phyloP scores from a whole-genome alignment of 768 basidiomycete species.

The Peribolospora baueri region DNA sequence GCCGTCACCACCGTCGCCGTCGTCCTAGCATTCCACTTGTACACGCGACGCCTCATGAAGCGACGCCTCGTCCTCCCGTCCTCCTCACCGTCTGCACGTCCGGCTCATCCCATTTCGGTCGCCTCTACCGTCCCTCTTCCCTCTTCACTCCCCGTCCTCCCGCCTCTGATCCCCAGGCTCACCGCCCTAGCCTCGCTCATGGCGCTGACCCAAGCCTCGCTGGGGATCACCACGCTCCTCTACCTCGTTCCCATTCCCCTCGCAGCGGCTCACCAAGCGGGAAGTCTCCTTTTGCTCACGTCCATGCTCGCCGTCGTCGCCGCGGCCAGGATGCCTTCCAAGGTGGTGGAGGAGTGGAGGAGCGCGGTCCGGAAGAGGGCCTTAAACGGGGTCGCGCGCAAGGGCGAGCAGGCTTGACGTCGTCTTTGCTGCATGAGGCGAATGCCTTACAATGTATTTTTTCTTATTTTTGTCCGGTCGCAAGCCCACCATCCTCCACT shows the following conservation, averaged over 20 bases:
- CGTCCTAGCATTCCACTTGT: constrained; percentile 37
- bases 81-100: constrained; percentile 6
- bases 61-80: not conserved
- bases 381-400: too few relatives aligned
- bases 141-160: constrained; percentile 1
- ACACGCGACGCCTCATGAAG: constrained; percentile 19
- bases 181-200: constrained; percentile 19
- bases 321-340: constrained; percentile 37
- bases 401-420: too few relatives aligned
- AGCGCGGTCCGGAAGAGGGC: too few relatives aligned
- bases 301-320: constrained; percentile 54
- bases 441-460: too few relatives aligned
- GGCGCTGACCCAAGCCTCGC: constrained; percentile 38
- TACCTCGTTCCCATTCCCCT: constrained; percentile 81
- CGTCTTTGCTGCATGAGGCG: too few relatives aligned
- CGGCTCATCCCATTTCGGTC: constrained; percentile 7
- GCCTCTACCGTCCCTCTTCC: not conserved
- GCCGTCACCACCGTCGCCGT: constrained; percentile 61
- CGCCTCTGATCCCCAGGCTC: constrained; percentile 9
- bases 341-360: not conserved
- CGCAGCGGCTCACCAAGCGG: constrained; percentile 85
- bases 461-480: too few relatives aligned
- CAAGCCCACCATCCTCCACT: too few relatives aligned
- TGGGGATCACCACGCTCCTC: constrained; percentile 56
- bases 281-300: constrained; percentile 66